phyloP scores from a whole-genome alignment of 23 red algal genomes.

The Cyanidiococcus yangmingshanensis region DNA sequence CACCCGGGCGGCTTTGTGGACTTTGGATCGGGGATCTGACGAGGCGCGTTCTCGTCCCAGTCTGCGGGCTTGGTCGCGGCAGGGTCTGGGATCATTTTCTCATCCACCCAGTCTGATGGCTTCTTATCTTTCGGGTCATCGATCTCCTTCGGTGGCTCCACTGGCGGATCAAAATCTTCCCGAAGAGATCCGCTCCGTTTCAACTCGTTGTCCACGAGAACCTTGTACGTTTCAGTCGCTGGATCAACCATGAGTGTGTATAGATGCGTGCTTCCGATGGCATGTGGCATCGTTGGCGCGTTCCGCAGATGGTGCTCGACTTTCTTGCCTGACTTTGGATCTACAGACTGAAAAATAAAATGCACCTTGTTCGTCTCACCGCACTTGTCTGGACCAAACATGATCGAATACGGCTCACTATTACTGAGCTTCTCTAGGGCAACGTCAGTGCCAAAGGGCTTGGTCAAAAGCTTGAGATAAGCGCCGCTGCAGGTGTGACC shows the following conservation, averaged over 20 bases:
- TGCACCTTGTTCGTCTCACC: conserved; percentile 93
- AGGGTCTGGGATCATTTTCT: conserved; percentile 70
- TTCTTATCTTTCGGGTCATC: conserved; percentile 93
- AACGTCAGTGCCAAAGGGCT: conserved; percentile 16
- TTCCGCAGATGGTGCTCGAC: conserved; percentile 76
- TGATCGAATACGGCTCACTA: conserved; percentile 61
- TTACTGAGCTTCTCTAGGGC: conserved; percentile 37
- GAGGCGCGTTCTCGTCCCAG: conserved; percentile 96
- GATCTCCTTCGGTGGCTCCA: conserved; percentile 85
- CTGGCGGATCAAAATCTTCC: conserved; percentile 84
- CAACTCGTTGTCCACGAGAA: conserved; percentile 58
- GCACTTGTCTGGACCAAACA: conserved; percentile 99
- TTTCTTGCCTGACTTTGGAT: conserved; percentile 60
- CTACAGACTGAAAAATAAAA: conserved; percentile 84
- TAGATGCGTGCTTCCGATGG: conserved; percentile 77
- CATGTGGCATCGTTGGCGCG: conserved; percentile 52
- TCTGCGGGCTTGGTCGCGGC: conserved; percentile 80
- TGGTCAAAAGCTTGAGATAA: conserved; percentile 75
- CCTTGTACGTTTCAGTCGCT: conserved; percentile 34
- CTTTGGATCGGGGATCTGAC: conserved; percentile 58
- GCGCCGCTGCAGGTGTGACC: conserved; percentile 84
- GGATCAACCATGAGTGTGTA: conserved; percentile 66
- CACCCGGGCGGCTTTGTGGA: conserved; percentile 68
- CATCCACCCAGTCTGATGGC: conserved; percentile 92
- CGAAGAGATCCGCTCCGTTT: conserved; percentile 48